These are phyloP conservation scores for Discostella stelligera DNA, from an alignment of 352 stramenopile species.

Conservation along the genomic window DNA sequence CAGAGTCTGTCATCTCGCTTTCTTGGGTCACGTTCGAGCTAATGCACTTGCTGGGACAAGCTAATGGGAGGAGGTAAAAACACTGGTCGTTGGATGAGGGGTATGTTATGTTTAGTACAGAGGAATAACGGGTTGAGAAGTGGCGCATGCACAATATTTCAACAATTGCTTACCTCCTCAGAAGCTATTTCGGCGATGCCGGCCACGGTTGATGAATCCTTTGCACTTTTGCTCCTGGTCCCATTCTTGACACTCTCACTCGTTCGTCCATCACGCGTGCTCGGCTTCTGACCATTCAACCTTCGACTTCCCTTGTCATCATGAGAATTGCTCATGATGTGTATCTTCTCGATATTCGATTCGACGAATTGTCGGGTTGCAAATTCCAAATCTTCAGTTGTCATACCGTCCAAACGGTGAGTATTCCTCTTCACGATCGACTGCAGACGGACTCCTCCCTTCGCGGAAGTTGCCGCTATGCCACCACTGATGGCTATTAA, in stretches of 20 bases:
- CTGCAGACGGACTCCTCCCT: not conserved
- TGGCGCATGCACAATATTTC: not conserved
- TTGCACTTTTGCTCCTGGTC: conserved; percentile 11
- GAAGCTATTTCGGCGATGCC: not conserved
- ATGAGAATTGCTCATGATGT: not conserved
- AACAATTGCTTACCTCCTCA: conserved; percentile 5
- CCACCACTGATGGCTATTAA: conserved; percentile 5
- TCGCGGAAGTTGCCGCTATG: not conserved
- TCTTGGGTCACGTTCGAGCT: conserved; percentile 23
- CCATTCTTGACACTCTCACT: not conserved
- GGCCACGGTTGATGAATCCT: not conserved
- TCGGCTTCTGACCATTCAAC: not conserved
- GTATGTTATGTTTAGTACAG: not conserved
- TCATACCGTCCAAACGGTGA: not conserved
- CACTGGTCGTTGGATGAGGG: not conserved
- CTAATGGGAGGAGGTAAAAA: conserved; percentile 40
- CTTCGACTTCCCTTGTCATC: not conserved
- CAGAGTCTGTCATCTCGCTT: conserved; percentile 21
- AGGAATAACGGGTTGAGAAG: not conserved
- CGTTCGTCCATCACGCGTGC: not conserved
- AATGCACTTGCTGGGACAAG: conserved; percentile 36
- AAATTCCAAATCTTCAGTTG: conserved; percentile 10
- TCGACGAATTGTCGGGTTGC: conserved; percentile 8
- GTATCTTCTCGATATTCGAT: conserved; percentile 2
- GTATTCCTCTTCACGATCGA: not conserved